phyloP scores from a whole-genome alignment of 1,284 basidiomycete species.

The Pascua sp. region DNA sequence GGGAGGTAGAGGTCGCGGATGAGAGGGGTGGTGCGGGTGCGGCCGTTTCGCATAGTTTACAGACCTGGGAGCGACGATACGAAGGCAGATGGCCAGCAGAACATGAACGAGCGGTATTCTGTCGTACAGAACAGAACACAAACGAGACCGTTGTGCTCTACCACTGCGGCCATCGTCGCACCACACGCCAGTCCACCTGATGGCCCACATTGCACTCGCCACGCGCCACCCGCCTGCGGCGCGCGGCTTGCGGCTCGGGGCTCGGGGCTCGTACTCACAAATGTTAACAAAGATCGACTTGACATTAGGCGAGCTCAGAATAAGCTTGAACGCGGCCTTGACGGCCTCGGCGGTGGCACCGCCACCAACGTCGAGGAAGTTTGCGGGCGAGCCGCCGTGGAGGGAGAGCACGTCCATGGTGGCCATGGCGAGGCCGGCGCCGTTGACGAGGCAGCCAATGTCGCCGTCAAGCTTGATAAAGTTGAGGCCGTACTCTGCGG shows the following conservation, averaged over 20 bases:
- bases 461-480: conserved; percentile 99
- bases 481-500: conserved; percentile 80
- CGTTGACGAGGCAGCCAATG: conserved; percentile 97
- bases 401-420: conserved; percentile 98
- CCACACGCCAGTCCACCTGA: no score
- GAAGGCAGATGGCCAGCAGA: no score
- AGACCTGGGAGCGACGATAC: no score
- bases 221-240: background rate
- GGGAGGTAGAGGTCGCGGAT: conserved; percentile 18
- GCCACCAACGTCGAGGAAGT: conserved; percentile 94
- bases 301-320: conserved; percentile 84
- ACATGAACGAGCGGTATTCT: no score
- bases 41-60: background rate
- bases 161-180: no score
- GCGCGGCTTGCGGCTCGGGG: background rate
- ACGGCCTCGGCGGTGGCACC: conserved; percentile 97
- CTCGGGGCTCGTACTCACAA: conserved; percentile 51
- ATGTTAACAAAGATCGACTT: conserved; percentile 99
- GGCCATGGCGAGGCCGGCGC: conserved; percentile 98
- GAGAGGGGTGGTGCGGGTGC: background rate
- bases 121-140: no score
- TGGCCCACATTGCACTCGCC: background rate
- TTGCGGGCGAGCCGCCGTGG: conserved; percentile 93
- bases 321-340: conserved; percentile 98
- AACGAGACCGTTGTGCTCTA: no score